Base-by-base conservation (phyloP, 2,329 filamentous ascomycete genomes). In the Thermoascus crustaceus region DNA sequence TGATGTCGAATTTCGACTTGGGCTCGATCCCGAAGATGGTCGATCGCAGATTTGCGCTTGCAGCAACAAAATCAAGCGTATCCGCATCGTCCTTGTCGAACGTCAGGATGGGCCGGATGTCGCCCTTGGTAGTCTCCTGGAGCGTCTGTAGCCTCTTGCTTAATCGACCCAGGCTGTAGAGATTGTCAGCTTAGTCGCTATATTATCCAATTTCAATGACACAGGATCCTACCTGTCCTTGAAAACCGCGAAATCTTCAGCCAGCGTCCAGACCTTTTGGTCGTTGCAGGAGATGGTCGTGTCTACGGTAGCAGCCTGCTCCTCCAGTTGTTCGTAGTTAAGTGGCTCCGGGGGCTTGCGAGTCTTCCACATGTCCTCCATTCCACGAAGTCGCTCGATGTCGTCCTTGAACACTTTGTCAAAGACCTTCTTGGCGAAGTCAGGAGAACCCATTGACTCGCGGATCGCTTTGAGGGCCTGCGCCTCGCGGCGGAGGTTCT, bases 41-140 rank as follows among this genome's bases (percentile, higher is more conserved):
- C 1, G 89, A 91, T 29, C 91, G 78, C 16, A 98, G 75, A 52
- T 98, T 98, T 19, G 89, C 86, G 47, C 82, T 85, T 1, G 91
- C 79, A 1, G 87, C 76, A 5, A 98, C 91, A 57, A 98, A 96
- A 54, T 98, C 88, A 5, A 98, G 71, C 0, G 89, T 95, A 54
- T 96, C 89, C 22, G 81, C 77, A 52, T 98, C 91, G 55, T 98
- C 91, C 66, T 98, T 98, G 69, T 98, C 91, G 53, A 98, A 98
- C 2, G 75, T 78, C 34, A 98, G 80, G 19, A 80, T 73, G 2
- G 83, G 78, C 8, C 52, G 41, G 4, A 51, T 36, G 8, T 50
- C 52, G 3, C 42, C 57, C 50, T 49, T 67, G 1, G 65, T 68
- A 1, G 68, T 67, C 2, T 67, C 60, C 56, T 80, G 80, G 39